Conservation (phyloP, 2,329 filamentous ascomycete genomes). For the Cordyceps militaris region DNA sequence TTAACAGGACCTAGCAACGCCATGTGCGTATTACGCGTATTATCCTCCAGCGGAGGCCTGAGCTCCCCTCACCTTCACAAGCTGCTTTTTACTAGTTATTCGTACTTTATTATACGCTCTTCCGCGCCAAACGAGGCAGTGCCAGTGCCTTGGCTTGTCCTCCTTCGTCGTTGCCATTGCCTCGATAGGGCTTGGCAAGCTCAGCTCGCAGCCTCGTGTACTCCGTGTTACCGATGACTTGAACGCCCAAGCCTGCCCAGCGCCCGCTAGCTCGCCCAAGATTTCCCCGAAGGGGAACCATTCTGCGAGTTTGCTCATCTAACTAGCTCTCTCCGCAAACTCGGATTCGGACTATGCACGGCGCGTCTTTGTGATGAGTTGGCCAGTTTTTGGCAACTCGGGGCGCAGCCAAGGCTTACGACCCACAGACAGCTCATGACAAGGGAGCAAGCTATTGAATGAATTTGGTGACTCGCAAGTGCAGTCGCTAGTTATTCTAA, state of each 20-base stretch:
- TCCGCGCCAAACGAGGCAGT: too few species aligned
- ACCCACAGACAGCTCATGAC: neutral
- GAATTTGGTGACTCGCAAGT: neutral
- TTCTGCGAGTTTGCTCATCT: neutral
- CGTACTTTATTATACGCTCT: too few species aligned
- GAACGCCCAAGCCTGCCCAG: neutral
- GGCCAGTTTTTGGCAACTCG: neutral
- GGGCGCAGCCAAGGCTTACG: conserved; percentile 1
- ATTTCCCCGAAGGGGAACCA: neutral
- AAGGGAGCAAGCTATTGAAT: neutral
- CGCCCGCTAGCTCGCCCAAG: neutral
- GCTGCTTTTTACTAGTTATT: too few species aligned
- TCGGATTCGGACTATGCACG: conserved; percentile 1
- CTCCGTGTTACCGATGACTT: too few species aligned
- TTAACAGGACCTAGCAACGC: neutral
- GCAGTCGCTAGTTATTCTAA: neutral
- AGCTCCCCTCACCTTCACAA: too few species aligned
- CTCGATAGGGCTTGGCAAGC: neutral
- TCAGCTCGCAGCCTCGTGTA: neutral
- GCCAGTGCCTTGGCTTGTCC: neutral
- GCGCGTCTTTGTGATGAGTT: neutral
- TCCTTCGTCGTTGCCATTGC: neutral
- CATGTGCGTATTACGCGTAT: conserved; percentile 11
- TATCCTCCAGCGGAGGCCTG: neutral
- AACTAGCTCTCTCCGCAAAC: neutral